Base-by-base conservation (phyloP, 805 yeast species). In the Blastobotrys americana region DNA sequence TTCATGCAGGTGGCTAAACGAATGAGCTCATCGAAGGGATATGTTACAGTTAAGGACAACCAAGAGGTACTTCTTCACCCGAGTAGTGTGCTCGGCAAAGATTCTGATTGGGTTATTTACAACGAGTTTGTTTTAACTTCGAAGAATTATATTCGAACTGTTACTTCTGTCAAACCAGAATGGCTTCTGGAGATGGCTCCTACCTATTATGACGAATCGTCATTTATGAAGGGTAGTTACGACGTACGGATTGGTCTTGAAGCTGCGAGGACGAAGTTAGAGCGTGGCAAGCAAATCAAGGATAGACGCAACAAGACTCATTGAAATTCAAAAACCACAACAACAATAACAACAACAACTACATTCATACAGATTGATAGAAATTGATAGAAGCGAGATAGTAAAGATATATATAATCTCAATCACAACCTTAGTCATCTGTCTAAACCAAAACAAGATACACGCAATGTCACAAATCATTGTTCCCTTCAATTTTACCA, bases 1-100 rank as follows among this genome's bases (percentile, higher is more conserved):
- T 93, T 93, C 71, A 89, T 93, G 97, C 98, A 93, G 69, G 95
- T 85, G 44, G 97, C 97, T 27, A 93, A 89, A 69, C 86, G 85
- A 70, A 79, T 78, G 68, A 80, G 86, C 33, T 73, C 77, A 35
- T 51, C 63, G 23, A 60, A 61, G 45, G 71, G 74, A 19, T 90
- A 83, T 63, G 74, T 84, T 55, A 93, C 98, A 0, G 84, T 89
- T 41, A 88, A 88, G 66, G 98, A 93, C 65, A 88, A 89, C 60
- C 98, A 93, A 69, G 97, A 90, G 51, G 97, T 90, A 9, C 67
- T 88, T 56, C 73, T 93, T 39, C 98, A 93, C 62, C 98, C 98
- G 49, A 82, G 93, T 44, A 86, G 97, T 1, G 93, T 88, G 8
- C 68, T 90, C 47, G 83, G 84, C n/a, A 82, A 80, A 46, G 93